Percentiles rank a stretch among this genome's conserved stretches.
phyloP scores from a whole-genome alignment of 495 filamentous ascomycete species.

The Cercophora newfieldiana region DNA sequence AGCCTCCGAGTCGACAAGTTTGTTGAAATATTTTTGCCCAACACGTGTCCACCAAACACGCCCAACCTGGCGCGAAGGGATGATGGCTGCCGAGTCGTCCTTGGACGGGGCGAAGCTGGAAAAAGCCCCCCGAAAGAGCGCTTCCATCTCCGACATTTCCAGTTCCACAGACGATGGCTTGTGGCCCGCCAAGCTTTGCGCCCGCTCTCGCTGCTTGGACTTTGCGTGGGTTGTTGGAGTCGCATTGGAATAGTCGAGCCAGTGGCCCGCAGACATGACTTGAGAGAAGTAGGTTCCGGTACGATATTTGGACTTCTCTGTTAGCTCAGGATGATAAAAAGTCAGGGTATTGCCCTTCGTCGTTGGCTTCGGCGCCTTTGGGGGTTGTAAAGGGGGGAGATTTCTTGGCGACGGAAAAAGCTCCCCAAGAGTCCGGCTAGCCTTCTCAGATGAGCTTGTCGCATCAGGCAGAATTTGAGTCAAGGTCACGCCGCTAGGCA shows the following conservation, averaged over 20 bases:
- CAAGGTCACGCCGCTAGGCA: constrained; percentile 73
- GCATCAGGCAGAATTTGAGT: constrained; percentile 63
- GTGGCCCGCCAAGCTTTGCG: constrained; percentile 64
- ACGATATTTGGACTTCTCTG: constrained; percentile 57
- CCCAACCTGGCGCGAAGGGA: constrained; percentile 68
- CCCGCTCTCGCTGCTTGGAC: constrained; percentile 68
- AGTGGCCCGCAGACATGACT: constrained; percentile 60
- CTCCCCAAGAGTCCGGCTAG: constrained; percentile 71
- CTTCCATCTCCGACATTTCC: constrained; percentile 65
- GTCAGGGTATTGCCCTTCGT: constrained; percentile 61
- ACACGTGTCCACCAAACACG: constrained; percentile 84
- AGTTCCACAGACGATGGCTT: constrained; percentile 55
- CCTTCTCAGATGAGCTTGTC: constrained; percentile 38
- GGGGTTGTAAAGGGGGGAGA: constrained; percentile 68
- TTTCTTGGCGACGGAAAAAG: constrained; percentile 72
- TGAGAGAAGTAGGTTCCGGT: constrained; percentile 55
- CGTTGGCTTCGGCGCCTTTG: constrained; percentile 64
- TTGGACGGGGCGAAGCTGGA: constrained; percentile 84
- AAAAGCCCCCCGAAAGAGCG: constrained; percentile 77
- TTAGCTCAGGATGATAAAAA: constrained; percentile 60
- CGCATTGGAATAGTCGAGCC: constrained; percentile 67
- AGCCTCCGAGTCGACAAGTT: constrained; percentile 42
- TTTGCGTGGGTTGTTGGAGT: constrained; percentile 59
- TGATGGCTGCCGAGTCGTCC: constrained; percentile 74
- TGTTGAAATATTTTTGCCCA: constrained; percentile 60